phyloP scores from a whole-genome alignment of 306 rosid species.

The Medicago ruthenica region DNA sequence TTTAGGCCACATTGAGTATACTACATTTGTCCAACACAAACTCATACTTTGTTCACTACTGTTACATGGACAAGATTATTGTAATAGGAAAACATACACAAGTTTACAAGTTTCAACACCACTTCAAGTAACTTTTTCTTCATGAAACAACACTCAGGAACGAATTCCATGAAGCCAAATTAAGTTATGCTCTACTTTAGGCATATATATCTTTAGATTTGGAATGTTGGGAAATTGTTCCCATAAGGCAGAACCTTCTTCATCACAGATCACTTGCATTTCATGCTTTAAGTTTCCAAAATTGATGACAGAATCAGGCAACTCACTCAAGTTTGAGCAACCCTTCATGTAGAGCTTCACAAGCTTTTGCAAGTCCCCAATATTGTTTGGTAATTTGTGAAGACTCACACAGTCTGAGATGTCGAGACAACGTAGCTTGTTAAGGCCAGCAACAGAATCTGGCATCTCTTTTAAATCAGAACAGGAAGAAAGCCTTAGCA shows the following conservation, averaged over 20 bases:
- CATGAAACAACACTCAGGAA: conserved; percentile 18
- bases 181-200: conserved; percentile 38
- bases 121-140: not conserved
- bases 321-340: conserved; percentile 40
- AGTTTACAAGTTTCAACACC: not conserved
- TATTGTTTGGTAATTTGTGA: conserved; percentile 22
- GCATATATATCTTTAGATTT: conserved; percentile 32
- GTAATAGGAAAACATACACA: not conserved
- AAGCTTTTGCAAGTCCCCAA: conserved; percentile 49
- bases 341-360: conserved; percentile 45
- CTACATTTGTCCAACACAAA: not conserved
- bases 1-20: too few species aligned
- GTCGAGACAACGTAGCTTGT: conserved; percentile 45
- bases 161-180: conserved; percentile 44
- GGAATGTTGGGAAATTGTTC: not conserved
- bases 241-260: conserved; percentile 44
- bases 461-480: conserved; percentile 44
- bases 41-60: not conserved
- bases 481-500: conserved; percentile 50
- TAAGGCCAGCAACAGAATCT: conserved; percentile 30
- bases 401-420: conserved; percentile 49
- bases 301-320: conserved; percentile 36
- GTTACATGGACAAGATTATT: not conserved
- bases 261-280: conserved; percentile 46
- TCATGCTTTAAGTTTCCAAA: conserved; percentile 23